These are phyloP conservation scores for Thymus quinquecostatus DNA, from an alignment of 257 asterid genomes.

Conservation along the genomic window DNA sequence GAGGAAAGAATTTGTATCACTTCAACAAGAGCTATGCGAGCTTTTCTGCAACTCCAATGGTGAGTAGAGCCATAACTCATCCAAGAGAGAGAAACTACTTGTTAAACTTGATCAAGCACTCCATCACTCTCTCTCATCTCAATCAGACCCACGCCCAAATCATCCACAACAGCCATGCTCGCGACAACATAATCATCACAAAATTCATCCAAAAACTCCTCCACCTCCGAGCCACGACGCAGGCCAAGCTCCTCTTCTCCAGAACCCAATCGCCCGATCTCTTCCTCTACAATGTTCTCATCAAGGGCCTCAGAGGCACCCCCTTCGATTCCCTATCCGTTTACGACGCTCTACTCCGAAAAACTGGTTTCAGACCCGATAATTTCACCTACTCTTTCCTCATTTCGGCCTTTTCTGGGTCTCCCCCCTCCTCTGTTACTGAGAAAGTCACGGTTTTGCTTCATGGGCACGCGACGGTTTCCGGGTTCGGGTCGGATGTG, in stretches of 20 bases:
- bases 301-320: conserved; percentile 58
- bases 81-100: conserved; percentile 59
- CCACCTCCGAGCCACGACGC: conserved; percentile 54
- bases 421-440: conserved; percentile 30
- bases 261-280: conserved; percentile 57
- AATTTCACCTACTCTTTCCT: conserved; percentile 68
- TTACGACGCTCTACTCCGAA: conserved; percentile 49
- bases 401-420: conserved; percentile 64
- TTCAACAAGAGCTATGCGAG: neutral
- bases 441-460: conserved; percentile 61
- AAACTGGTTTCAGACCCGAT: conserved; percentile 59
- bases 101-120: conserved; percentile 48
- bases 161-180: conserved; percentile 50
- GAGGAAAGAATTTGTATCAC: neutral
- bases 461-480: conserved; percentile 71
- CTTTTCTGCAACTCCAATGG: conserved; percentile 43
- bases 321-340: conserved; percentile 57
- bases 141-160: conserved; percentile 71
- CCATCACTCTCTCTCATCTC: conserved; percentile 54
- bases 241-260: conserved; percentile 67
- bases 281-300: conserved; percentile 81
- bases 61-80: conserved; percentile 47
- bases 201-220: conserved; percentile 70
- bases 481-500: conserved; percentile 66
- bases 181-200: conserved; percentile 56